These are phyloP conservation scores for Coniophora puteana DNA, from an alignment of 1,284 basidiomycete species.

Conservation along the genomic window DNA sequence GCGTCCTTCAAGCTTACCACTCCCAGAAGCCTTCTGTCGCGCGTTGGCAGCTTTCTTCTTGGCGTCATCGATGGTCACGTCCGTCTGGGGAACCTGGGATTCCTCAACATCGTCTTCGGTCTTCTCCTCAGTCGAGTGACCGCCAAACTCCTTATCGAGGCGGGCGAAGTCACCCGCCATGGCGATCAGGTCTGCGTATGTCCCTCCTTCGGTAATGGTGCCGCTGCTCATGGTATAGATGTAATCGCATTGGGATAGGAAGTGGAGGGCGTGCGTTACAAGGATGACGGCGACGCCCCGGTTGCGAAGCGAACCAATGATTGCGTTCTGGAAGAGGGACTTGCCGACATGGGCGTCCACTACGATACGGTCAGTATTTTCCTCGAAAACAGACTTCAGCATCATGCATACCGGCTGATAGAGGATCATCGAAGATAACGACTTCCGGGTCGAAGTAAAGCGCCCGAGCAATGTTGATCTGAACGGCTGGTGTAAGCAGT, in stretches of 20 bases:
- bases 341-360: constrained; percentile 73
- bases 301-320: constrained; percentile 49
- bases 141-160: constrained; percentile 65
- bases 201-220: constrained; percentile 60
- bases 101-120: constrained; percentile 26
- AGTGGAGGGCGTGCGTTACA: constrained; percentile 74
- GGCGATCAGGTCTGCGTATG: constrained; percentile 52
- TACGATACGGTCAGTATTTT: constrained; percentile 13
- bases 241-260: constrained; percentile 64
- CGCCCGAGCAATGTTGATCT: constrained; percentile 72
- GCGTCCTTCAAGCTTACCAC: constrained; percentile 59
- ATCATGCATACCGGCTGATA: constrained; percentile 53
- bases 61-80: constrained; percentile 29
- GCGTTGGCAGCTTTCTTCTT: constrained; percentile 36
- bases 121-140: constrained; percentile 41
- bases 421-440: constrained; percentile 70
- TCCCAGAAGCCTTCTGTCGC: constrained; percentile 46
- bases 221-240: constrained; percentile 63
- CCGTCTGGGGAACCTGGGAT: constrained; percentile 10
- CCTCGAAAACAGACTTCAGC: not conserved
- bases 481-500: constrained; percentile 1
- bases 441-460: constrained; percentile 72
- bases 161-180: constrained; percentile 55
- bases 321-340: constrained; percentile 64
- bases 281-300: constrained; percentile 64